A percentile compares a stretch with the other conserved stretches of the same genome.
These are phyloP conservation scores for Anthracocystis setariae DNA, from an alignment of 1,284 basidiomycete genomes.

Conservation along the genomic window DNA sequence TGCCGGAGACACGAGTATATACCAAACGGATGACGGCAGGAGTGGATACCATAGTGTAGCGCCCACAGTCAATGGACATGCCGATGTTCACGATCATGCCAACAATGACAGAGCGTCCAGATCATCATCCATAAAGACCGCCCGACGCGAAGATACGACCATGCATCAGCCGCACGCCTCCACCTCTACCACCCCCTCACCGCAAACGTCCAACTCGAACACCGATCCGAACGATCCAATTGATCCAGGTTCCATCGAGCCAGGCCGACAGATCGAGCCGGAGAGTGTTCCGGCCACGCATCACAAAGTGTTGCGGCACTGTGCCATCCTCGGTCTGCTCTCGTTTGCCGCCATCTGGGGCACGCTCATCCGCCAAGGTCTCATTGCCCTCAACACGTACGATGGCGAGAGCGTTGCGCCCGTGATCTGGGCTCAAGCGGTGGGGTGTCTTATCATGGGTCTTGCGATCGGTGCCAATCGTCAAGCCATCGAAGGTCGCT, in stretches of 20 bases:
- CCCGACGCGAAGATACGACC: neutral
- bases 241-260: slow-evolving; percentile 13
- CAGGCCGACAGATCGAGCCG: slow-evolving; percentile 27
- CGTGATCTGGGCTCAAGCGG: slow-evolving; percentile 84
- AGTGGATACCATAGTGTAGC: slow-evolving; percentile 15
- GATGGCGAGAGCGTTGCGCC: slow-evolving; percentile 81
- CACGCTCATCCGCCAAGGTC: slow-evolving; percentile 67
- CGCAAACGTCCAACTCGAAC: neutral
- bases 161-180: neutral
- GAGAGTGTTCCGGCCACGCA: neutral
- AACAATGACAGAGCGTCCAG: neutral
- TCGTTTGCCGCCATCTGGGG: slow-evolving; percentile 68
- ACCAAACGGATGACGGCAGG: slow-evolving; percentile 10
- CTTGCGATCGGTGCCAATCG: slow-evolving; percentile 64
- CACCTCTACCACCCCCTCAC: neutral
- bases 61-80: slow-evolving; percentile 12
- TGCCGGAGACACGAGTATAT: slow-evolving; percentile 18
- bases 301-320: slow-evolving; percentile 29
- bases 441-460: slow-evolving; percentile 88
- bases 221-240: slow-evolving; percentile 5
- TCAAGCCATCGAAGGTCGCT: slow-evolving; percentile 43
- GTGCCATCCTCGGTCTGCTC: slow-evolving; percentile 62
- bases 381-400: slow-evolving; percentile 72
- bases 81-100: neutral
- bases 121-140: slow-evolving; percentile 19